phyloP scores from a whole-genome alignment of 2,329 filamentous ascomycete species.

The Sporothrix dimorphospora region DNA sequence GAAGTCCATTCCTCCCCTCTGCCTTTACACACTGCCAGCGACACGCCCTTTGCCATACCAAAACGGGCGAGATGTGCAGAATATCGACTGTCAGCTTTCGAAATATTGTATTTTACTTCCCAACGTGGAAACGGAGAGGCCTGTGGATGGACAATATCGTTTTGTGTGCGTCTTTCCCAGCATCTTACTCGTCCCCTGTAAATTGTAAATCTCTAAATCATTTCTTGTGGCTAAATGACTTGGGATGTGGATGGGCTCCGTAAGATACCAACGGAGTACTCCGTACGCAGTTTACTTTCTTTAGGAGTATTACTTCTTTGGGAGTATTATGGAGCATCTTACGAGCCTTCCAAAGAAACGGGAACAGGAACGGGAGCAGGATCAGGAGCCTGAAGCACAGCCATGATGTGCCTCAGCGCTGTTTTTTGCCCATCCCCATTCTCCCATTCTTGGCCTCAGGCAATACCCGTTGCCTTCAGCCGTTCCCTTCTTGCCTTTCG shows the following conservation, averaged over 20 bases:
- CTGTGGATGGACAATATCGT: background rate
- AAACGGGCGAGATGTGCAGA: background rate
- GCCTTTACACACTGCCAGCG: background rate
- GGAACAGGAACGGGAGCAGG: background rate
- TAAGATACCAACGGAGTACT: background rate
- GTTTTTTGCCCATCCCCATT: background rate
- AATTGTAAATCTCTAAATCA: too few species aligned
- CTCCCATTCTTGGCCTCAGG: background rate
- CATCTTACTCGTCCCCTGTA: background rate
- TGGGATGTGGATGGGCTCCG: too few species aligned
- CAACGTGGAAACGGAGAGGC: background rate
- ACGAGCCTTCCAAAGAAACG: too few species aligned
- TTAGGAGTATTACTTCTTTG: too few species aligned
- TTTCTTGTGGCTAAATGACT: background rate
- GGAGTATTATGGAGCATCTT: too few species aligned
- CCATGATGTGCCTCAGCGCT: background rate
- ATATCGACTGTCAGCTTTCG: constrained; percentile 5
- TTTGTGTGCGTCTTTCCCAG: too few species aligned
- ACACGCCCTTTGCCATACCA: background rate
- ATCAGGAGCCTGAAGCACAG: background rate
- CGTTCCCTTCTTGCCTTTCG: background rate
- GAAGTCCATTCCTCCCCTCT: background rate
- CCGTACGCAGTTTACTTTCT: background rate
- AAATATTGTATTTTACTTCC: background rate
- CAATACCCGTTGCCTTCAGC: constrained; percentile 10